phyloP scores from a whole-genome alignment of 2,329 filamentous ascomycete genomes.

The Rhinocladiella mackenziei region DNA sequence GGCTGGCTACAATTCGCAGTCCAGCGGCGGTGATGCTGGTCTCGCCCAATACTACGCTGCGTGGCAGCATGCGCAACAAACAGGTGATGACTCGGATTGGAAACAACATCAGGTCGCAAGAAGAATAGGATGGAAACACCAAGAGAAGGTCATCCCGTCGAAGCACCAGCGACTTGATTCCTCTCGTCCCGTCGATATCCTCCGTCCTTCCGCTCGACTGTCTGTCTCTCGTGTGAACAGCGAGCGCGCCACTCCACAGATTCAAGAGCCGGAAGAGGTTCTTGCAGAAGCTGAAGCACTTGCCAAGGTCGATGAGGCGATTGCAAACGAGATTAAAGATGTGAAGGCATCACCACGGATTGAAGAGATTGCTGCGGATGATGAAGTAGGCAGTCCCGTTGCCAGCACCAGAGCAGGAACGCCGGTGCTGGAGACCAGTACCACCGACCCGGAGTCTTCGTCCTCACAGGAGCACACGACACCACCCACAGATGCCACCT shows the following conservation, averaged over 20 bases:
- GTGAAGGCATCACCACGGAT: slow-evolving; percentile 42
- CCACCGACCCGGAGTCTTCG: slow-evolving; percentile 17
- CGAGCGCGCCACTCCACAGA: slow-evolving; percentile 57
- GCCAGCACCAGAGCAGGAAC: slow-evolving; percentile 16
- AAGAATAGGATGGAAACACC: slow-evolving; percentile 79
- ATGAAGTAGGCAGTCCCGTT: slow-evolving; percentile 32
- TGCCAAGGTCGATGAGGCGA: slow-evolving; percentile 78
- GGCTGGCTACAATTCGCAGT: slow-evolving; percentile 53
- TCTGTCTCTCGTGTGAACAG: slow-evolving; percentile 49
- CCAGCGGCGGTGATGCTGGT: slow-evolving; percentile 54
- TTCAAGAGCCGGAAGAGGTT: slow-evolving; percentile 51
- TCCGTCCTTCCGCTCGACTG: slow-evolving; percentile 21
- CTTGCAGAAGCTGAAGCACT: slow-evolving; percentile 50
- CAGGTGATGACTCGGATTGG: slow-evolving; percentile 74
- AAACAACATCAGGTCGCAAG: slow-evolving; percentile 85
- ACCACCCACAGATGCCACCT: slow-evolving; percentile 37
- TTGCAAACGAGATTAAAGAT: slow-evolving; percentile 71
- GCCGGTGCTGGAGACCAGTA: slow-evolving; percentile 4
- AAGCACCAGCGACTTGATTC: slow-evolving; percentile 30
- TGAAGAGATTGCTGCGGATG: slow-evolving; percentile 22
- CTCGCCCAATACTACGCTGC: slow-evolving; percentile 90
- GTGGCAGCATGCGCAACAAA: slow-evolving; percentile 71
- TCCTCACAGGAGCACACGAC: slow-evolving; percentile 32
- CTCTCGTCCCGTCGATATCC: slow-evolving; percentile 23
- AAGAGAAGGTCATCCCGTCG: slow-evolving; percentile 40